Conservation (phyloP, 805 yeast genomes). For the Cyberlindnera xylosilytica region DNA sequence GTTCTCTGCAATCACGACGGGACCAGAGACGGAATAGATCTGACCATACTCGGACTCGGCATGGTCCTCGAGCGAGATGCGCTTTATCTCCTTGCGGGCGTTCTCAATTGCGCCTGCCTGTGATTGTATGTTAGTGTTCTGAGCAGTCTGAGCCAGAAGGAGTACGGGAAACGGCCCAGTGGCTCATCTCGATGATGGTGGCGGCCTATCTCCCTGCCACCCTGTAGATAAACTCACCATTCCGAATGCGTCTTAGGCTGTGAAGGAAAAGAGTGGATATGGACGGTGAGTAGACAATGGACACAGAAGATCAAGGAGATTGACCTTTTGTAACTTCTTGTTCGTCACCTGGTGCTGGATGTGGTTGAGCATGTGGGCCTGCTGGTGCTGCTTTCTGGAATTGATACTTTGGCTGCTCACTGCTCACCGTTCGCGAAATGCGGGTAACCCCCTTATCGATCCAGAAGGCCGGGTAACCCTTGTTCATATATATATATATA, state of each 20-base stretch:
- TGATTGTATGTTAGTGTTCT: slow-evolving; percentile 6
- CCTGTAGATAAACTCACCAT: neutral
- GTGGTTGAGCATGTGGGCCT: neutral
- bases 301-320: neutral
- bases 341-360: neutral
- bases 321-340: neutral
- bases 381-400: neutral
- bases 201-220: neutral
- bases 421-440: neutral
- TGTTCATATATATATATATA: too few species aligned
- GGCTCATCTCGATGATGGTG: neutral
- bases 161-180: neutral
- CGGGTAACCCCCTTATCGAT: too few species aligned
- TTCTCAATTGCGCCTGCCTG: slow-evolving; percentile 95
- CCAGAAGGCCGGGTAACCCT: too few species aligned
- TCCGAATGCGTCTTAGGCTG: neutral
- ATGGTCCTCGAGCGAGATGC: slow-evolving; percentile 72
- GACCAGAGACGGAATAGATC: slow-evolving; percentile 95
- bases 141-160: too few species aligned
- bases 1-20: slow-evolving; percentile 95
- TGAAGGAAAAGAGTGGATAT: neutral
- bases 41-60: slow-evolving; percentile 81
- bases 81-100: slow-evolving; percentile 91
- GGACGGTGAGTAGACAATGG: neutral
- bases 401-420: neutral